These are phyloP conservation scores for Trichoderma asperelloides DNA, from an alignment of 495 filamentous ascomycete genomes.

Conservation along the genomic window DNA sequence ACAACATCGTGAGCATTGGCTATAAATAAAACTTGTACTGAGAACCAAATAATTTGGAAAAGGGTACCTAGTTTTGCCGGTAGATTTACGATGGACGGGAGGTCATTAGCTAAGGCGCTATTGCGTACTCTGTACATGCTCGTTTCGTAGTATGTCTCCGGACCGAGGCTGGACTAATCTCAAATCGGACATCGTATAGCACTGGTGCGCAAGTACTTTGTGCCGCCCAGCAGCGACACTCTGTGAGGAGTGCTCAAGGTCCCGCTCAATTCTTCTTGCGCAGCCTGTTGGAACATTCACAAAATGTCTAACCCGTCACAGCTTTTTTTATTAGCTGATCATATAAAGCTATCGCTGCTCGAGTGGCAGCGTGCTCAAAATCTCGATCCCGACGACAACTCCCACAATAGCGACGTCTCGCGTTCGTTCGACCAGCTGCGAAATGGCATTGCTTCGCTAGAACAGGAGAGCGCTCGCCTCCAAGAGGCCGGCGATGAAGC, in stretches of 20 bases:
- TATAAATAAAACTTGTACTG: too few relatives aligned
- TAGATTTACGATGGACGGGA: too few relatives aligned
- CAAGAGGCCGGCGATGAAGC: conserved; percentile 51
- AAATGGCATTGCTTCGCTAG: conserved; percentile 70
- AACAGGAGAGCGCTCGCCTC: conserved; percentile 54
- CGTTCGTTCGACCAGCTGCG: conserved; percentile 77
- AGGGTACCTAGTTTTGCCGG: too few relatives aligned
- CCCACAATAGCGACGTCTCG: conserved; percentile 83
- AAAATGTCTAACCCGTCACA: conserved; percentile 51
- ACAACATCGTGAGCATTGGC: too few relatives aligned
- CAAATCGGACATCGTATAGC: background rate
- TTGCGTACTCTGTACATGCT: background rate
- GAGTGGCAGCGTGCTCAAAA: conserved; percentile 87
- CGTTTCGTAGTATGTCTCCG: too few relatives aligned
- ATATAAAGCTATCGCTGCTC: conserved; percentile 70
- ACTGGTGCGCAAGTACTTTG: background rate
- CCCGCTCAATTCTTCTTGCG: background rate
- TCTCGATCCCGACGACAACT: conserved; percentile 58
- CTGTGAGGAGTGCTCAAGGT: background rate
- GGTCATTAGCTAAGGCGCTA: too few relatives aligned
- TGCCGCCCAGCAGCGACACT: background rate
- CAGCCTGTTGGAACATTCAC: background rate
- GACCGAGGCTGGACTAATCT: background rate
- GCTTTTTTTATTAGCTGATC: conserved; percentile 66
- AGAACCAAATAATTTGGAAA: too few relatives aligned